Evolutionary conservation across 2,329 filamentous ascomycete species (phyloP).

Genomic region (Xylaria polymorpha): DNA sequence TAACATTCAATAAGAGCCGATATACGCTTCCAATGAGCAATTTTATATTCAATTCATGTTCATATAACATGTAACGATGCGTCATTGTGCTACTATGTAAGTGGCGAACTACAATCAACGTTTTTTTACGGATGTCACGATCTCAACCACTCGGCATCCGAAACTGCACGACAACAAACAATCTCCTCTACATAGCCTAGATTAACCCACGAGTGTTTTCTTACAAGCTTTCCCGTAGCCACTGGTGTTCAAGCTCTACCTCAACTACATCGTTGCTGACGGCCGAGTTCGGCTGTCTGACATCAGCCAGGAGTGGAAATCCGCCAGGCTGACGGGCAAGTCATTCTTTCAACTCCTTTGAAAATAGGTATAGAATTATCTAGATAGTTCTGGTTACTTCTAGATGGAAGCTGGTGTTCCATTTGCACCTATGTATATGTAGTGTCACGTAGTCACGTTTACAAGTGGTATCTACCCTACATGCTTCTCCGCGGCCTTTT

Average conservation of each 20-base stretch:
- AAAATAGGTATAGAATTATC: neutral
- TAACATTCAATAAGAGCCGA: neutral
- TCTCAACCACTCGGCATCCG: neutral
- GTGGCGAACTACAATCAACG: neutral
- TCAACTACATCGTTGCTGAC: neutral
- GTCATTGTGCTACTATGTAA: neutral
- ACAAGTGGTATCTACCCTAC: too few species aligned
- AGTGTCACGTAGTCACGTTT: neutral
- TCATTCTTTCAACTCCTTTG: too few species aligned
- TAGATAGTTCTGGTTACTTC: neutral
- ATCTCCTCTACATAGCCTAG: neutral
- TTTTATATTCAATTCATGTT: neutral
- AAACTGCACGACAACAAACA: constrained; percentile 4
- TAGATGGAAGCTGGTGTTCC: too few species aligned
- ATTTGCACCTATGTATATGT: neutral
- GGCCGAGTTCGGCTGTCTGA: neutral
- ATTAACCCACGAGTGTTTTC: too few species aligned
- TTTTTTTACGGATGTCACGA: neutral
- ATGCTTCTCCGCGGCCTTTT: too few species aligned
- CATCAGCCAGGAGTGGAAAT: neutral
- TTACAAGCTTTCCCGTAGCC: neutral
- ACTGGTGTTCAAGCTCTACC: neutral
- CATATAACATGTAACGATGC: neutral
- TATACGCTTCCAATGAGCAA: neutral
- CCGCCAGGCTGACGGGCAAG: neutral